Percentiles rank a stretch among this genome's conserved stretches.
phyloP scores from a whole-genome alignment of 1,284 basidiomycete genomes.

The Ustilago bromivora region DNA sequence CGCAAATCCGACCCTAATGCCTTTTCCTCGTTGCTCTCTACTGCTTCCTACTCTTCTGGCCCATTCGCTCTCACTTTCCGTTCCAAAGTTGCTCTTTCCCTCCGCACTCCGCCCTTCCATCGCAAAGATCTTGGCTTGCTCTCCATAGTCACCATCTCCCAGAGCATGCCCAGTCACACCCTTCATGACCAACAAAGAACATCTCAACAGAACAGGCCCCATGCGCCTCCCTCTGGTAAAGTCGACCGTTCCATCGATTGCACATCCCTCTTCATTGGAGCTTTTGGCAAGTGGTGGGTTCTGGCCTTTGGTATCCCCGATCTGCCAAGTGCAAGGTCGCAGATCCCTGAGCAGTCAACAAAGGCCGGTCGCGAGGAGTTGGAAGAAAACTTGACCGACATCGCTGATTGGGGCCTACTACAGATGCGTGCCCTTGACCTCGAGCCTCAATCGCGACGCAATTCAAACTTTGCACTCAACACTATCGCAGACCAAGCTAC shows the following conservation, averaged over 20 bases:
- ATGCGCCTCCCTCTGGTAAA: conserved; percentile 40
- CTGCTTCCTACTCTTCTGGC: conserved; percentile 31
- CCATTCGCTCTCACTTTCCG: conserved; percentile 78
- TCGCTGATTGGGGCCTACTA: conserved; percentile 75
- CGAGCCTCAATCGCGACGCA: conserved; percentile 31
- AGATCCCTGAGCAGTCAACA: conserved; percentile 75
- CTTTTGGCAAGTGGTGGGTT: conserved; percentile 88
- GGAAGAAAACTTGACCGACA: conserved; percentile 78
- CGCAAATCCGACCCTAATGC: conserved; percentile 27
- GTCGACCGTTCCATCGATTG: conserved; percentile 41
- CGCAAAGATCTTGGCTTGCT: conserved; percentile 86
- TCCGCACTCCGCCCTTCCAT: conserved; percentile 91
- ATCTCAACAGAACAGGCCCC: background rate
- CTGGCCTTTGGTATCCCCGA: conserved; percentile 73
- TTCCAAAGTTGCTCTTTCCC: conserved; percentile 77
- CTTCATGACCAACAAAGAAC: conserved; percentile 10
- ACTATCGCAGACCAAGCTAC: conserved; percentile 8
- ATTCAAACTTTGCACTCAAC: conserved; percentile 23
- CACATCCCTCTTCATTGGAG: conserved; percentile 86
- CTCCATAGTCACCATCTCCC: conserved; percentile 78
- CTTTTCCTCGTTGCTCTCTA: conserved; percentile 32
- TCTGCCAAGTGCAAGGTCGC: conserved; percentile 71
- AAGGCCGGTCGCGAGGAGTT: conserved; percentile 70
- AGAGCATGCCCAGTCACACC: conserved; percentile 54
- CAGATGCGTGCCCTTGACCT: conserved; percentile 68